Base-by-base conservation (phyloP, 1,284 basidiomycete species). In the Trichosporon asahii region DNA sequence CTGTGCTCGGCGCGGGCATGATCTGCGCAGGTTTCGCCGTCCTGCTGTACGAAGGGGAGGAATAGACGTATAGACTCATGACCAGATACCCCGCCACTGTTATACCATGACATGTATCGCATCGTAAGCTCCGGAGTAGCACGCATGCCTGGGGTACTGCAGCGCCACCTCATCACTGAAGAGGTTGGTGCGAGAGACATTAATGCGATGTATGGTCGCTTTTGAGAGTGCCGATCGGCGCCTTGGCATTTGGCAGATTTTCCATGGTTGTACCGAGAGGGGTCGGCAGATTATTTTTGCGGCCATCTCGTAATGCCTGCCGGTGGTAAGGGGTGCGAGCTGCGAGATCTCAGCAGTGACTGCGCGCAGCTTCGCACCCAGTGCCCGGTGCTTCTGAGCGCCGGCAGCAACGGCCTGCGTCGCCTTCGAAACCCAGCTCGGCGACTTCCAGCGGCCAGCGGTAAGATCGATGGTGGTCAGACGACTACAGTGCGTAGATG, bases 11-110 rank as follows among this genome's bases (percentile, higher is more conserved):
- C 4, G 83, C 83, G 12, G 77, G 74, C 0, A 76, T 82, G 71
- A 83, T 84, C 65, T 81, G 80, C 63, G 72, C 78, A 0, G 83
- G 83, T 11, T 84, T 84, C 65, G 83, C 77, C 0, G 74, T 79
- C n/a, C 66, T 83, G 25, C 68, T 83, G 7, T 83, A 80, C 77
- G 79, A 83, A 70, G 80, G 81, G 5, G 81, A 80, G 63, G 72
- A 69, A 31, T 31, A n/a, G 57, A n/a, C 7, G 14, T 3, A 8
- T 29, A 61, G 27, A 61, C 15, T 18, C 27, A 31, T 31, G 49
- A 25, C 25, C 15, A 53, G 27, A 61, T 61, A 61, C 15, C 27
- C 37, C 27, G 9, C 15, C 27, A 60, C 27, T 53, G 57, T 31
- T 61, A 61, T 31, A 18, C 57, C n/a, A 37, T 29, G n/a, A 18